These are phyloP conservation scores for Claviceps digitariae DNA, from an alignment of 2,329 filamentous ascomycete species.

Conservation along the genomic window DNA sequence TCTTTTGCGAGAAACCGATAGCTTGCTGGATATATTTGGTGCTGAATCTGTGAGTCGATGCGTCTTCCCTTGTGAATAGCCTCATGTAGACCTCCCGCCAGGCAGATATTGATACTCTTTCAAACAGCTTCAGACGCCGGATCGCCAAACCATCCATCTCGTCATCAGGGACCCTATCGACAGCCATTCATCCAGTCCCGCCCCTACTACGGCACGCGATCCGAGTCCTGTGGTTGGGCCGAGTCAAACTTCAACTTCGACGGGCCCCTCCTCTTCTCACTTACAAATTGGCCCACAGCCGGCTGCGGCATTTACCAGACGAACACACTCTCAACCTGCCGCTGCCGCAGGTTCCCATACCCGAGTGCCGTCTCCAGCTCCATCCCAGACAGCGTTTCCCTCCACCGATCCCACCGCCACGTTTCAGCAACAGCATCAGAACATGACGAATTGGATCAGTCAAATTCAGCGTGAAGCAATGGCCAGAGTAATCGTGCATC, in stretches of 20 bases:
- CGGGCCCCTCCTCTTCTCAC: constrained; percentile 4
- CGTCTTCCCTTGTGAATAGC: background rate
- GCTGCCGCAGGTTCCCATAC: constrained; percentile 15
- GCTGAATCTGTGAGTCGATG: constrained; percentile 32
- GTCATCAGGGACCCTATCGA: constrained; percentile 31
- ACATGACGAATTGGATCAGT: constrained; percentile 30
- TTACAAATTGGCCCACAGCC: constrained; percentile 16
- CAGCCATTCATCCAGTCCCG: constrained; percentile 14
- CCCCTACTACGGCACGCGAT: constrained; percentile 11
- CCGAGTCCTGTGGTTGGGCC: constrained; percentile 12
- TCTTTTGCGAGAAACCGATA: constrained; percentile 39
- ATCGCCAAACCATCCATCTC: constrained; percentile 40
- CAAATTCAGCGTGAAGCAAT: constrained; percentile 34
- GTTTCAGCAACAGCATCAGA: constrained; percentile 27
- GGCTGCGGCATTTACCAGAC: constrained; percentile 15
- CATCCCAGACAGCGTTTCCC: constrained; percentile 5
- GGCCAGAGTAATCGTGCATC: constrained; percentile 26
- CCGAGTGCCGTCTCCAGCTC: constrained; percentile 19
- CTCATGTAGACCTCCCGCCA: background rate
- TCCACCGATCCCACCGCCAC: constrained; percentile 18
- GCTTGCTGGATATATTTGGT: constrained; percentile 43
- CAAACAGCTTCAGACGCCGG: constrained; percentile 26
- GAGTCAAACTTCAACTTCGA: background rate
- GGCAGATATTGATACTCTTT: constrained; percentile 6
- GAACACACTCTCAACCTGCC: constrained; percentile 16